These are phyloP conservation scores for Phaeosphaeria sp. DNA, from an alignment of 2,329 filamentous ascomycete species.

Conservation along the genomic window DNA sequence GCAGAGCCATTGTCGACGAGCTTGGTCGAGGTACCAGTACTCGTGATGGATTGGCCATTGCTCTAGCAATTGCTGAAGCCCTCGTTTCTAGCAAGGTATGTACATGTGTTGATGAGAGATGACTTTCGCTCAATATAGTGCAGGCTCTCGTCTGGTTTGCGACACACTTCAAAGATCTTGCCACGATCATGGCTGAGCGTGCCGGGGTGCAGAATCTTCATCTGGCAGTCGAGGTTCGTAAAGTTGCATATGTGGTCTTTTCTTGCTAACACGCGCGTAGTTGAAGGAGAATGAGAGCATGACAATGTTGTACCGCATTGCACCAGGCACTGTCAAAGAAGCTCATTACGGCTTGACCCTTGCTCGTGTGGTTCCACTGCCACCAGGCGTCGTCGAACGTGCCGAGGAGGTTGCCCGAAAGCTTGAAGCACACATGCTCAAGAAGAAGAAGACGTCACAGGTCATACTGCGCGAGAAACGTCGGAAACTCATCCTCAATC, in stretches of 20 bases:
- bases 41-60: slow-evolving; percentile 85
- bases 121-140: slow-evolving; percentile 3
- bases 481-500: slow-evolving; percentile 74
- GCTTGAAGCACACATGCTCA: slow-evolving; percentile 65
- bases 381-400: slow-evolving; percentile 68
- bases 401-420: slow-evolving; percentile 72
- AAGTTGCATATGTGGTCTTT: background rate
- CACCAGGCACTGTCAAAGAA: slow-evolving; percentile 72
- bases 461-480: slow-evolving; percentile 67
- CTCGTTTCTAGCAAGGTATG: slow-evolving; percentile 71
- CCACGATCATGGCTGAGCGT: slow-evolving; percentile 75
- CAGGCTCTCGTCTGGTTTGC: slow-evolving; percentile 86
- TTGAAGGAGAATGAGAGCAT: slow-evolving; percentile 65
- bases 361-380: slow-evolving; percentile 77
- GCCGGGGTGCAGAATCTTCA: slow-evolving; percentile 85
- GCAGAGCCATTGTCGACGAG: slow-evolving; percentile 80
- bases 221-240: slow-evolving; percentile 71
- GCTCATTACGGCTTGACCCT: slow-evolving; percentile 85
- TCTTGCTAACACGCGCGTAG: slow-evolving; percentile 16
- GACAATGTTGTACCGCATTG: slow-evolving; percentile 87
- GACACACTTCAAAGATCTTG: slow-evolving; percentile 88
- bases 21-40: slow-evolving; percentile 90
- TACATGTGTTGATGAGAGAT: background rate
- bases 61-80: slow-evolving; percentile 87
- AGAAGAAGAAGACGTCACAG: slow-evolving; percentile 65